Evolutionary conservation across 2,329 filamentous ascomycete genomes (phyloP).

Genomic region (Xylariaceae sp.): DNA sequence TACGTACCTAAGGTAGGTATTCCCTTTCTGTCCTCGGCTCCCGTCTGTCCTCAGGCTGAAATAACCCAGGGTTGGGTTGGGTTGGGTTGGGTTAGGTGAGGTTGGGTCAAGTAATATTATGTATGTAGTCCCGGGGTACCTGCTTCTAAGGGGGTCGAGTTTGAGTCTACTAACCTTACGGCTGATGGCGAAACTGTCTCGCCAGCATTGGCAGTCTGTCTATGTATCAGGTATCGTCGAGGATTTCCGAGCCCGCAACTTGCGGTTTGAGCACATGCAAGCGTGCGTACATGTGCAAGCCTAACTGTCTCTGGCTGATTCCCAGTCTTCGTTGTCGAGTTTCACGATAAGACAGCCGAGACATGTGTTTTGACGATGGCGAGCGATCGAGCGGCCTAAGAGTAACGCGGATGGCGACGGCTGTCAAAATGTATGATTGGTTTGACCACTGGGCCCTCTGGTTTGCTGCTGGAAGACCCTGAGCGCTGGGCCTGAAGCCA

Average conservation of each 20-base stretch:
- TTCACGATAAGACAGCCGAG: constrained; percentile 4
- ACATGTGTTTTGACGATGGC: background rate
- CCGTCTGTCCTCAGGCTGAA: no score
- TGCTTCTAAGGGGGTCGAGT: background rate
- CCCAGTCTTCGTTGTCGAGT: background rate
- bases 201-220: background rate
- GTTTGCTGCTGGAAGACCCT: background rate
- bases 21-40: no score
- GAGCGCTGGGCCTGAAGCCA: background rate
- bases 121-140: no score
- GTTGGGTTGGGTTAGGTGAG: no score
- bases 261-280: background rate
- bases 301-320: background rate
- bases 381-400: background rate
- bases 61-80: no score
- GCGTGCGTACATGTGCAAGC: background rate
- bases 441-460: background rate
- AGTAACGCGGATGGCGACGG: background rate
- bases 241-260: background rate
- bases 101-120: no score
- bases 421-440: background rate
- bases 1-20: no score
- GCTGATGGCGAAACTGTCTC: constrained; percentile 1
- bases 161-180: background rate
- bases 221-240: background rate